A percentile compares a stretch with the other conserved stretches of the same genome.
Evolutionary conservation across 805 yeast genomes (phyloP).

Genomic region (Yarrowia divulgata): DNA sequence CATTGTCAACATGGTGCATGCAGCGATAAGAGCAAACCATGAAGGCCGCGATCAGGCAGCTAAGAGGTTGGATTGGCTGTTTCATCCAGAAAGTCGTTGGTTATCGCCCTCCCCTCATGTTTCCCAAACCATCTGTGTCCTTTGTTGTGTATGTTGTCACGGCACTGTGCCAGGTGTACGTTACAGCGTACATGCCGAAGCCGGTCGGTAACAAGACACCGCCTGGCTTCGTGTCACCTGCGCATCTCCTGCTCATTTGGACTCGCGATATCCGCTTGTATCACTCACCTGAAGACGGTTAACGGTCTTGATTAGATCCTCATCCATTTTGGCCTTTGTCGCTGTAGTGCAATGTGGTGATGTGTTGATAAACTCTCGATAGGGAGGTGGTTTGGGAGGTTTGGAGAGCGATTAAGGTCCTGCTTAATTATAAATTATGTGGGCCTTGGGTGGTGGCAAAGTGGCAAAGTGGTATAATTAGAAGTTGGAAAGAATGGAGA

Average conservation of each 20-base stretch:
- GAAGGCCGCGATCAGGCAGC: neutral
- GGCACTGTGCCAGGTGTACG: slow-evolving; percentile 11
- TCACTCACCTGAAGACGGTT: slow-evolving; percentile 64
- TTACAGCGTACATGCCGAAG: neutral
- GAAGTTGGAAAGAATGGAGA: too few relatives aligned
- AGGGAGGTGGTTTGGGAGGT: slow-evolving; percentile 34
- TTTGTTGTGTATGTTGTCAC: neutral
- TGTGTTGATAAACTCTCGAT: slow-evolving; percentile 39
- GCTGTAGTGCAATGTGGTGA: slow-evolving; percentile 27
- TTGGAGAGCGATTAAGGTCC: slow-evolving; percentile 28
- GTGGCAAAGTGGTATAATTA: slow-evolving; percentile 5
- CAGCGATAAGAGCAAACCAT: too few relatives aligned
- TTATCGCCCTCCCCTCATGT: too few relatives aligned
- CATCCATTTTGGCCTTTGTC: slow-evolving; percentile 62
- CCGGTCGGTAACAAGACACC: neutral
- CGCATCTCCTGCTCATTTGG: too few relatives aligned
- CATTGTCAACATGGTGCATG: neutral
- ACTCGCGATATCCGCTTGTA: neutral
- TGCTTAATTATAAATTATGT: neutral
- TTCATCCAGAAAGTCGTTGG: too few relatives aligned
- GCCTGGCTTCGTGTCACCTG: too few relatives aligned
- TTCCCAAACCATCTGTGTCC: neutral
- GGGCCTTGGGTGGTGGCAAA: neutral
- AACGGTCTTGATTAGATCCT: slow-evolving; percentile 78
- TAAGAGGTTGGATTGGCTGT: too few relatives aligned